These are phyloP conservation scores for Syzygium syzygioides DNA, from an alignment of 441 rosid species.

Conservation along the genomic window DNA sequence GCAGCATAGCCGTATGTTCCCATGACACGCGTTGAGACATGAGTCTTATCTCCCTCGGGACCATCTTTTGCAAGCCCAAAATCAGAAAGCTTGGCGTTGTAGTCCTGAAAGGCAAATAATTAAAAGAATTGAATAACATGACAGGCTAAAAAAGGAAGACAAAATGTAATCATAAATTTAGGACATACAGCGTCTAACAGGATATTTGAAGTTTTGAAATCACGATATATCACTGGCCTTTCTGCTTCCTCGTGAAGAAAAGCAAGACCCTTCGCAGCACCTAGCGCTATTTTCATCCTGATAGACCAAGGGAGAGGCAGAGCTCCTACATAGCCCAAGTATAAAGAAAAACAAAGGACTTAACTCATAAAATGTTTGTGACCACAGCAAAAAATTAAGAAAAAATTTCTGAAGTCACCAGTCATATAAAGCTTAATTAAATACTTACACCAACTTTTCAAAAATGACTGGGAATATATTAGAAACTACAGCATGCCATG, in stretches of 20 bases:
- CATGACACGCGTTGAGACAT: conserved; percentile 93
- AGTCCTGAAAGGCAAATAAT: conserved; percentile 48
- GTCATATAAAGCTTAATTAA: not conserved
- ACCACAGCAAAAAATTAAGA: not conserved
- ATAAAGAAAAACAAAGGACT: not conserved
- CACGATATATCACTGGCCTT: conserved; percentile 90
- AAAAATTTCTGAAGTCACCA: not conserved
- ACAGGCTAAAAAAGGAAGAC: not conserved
- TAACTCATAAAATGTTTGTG: not conserved
- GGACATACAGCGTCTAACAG: conserved; percentile 69
- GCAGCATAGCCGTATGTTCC: conserved; percentile 95
- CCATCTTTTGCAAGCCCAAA: conserved; percentile 96
- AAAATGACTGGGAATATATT: not conserved
- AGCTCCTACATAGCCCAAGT: conserved; percentile 42
- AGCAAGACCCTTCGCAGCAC: conserved; percentile 90
- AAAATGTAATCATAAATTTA: not conserved
- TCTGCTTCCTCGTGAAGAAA: conserved; percentile 94
- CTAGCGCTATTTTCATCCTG: conserved; percentile 89
- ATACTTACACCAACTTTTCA: not conserved
- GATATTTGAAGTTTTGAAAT: conserved; percentile 90
- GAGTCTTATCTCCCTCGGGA: conserved; percentile 93
- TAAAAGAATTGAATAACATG: conserved; percentile 6
- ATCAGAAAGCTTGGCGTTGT: conserved; percentile 87
- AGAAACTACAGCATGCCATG: not conserved
- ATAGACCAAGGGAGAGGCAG: conserved; percentile 91